Evolutionary conservation across 306 rosid genomes (phyloP).

Genomic region (Canavalia ensiformis): DNA sequence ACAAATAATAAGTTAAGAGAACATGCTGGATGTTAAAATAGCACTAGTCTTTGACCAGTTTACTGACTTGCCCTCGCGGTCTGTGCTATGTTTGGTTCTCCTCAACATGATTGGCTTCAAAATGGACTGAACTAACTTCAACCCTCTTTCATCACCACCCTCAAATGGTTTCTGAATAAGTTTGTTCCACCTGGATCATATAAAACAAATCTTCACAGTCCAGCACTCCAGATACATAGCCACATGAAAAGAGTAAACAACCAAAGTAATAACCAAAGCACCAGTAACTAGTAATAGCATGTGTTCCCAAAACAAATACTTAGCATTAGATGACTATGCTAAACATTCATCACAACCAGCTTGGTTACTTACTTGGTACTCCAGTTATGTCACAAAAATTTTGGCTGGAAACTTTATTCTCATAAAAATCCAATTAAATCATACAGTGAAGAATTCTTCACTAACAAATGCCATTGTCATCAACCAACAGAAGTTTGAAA

Average conservation of each 20-base stretch:
- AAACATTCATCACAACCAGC: constrained; percentile 32
- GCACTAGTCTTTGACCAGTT: constrained; percentile 33
- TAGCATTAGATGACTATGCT: constrained; percentile 25
- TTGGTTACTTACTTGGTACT: constrained; percentile 13
- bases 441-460: constrained; percentile 17
- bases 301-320: not conserved
- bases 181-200: constrained; percentile 90
- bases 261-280: constrained; percentile 34
- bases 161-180: constrained; percentile 96
- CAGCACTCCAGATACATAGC: constrained; percentile 45
- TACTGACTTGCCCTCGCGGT: constrained; percentile 87
- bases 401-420: constrained; percentile 10
- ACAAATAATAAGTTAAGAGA: constrained; percentile 44
- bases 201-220: constrained; percentile 40
- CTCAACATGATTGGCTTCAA: constrained; percentile 93
- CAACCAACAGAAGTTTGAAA: constrained; percentile 25
- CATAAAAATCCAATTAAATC: constrained; percentile 22
- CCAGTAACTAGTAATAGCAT: constrained; percentile 19
- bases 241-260: constrained; percentile 23
- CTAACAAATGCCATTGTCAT: constrained; percentile 13
- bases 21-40: constrained; percentile 39
- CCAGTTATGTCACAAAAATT: constrained; percentile 35
- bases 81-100: constrained; percentile 93
- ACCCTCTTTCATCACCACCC: constrained; percentile 93
- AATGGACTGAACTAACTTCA: constrained; percentile 90